Percentiles rank a stretch among this genome's conserved stretches.
These are phyloP conservation scores for Plasmodium relictum DNA, from an alignment of 169 alveolate species.

Conservation along the genomic window DNA sequence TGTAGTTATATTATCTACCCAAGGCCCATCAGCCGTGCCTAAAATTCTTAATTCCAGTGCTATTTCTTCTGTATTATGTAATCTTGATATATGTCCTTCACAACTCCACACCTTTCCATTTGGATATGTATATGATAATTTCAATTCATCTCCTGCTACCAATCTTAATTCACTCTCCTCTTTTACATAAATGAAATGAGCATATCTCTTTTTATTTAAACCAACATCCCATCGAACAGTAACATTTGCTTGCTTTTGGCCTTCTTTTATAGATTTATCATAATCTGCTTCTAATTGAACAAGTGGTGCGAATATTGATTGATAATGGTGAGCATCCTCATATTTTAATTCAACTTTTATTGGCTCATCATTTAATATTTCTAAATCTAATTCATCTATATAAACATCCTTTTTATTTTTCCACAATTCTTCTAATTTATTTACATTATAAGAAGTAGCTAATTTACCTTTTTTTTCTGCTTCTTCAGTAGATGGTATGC, in stretches of 20 bases:
- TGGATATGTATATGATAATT: slow-evolving; percentile 81
- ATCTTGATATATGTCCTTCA: slow-evolving; percentile 87
- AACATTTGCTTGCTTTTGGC: slow-evolving; percentile 90
- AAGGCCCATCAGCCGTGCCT: slow-evolving; percentile 83
- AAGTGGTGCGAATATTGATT: slow-evolving; percentile 88
- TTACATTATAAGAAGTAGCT: slow-evolving; percentile 69
- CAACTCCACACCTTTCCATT: slow-evolving; percentile 85
- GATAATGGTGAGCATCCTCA: slow-evolving; percentile 83
- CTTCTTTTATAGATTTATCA: slow-evolving; percentile 93
- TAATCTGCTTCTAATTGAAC: slow-evolving; percentile 95
- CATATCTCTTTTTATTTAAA: slow-evolving; percentile 88
- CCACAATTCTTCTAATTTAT: slow-evolving; percentile 81
- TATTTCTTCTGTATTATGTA: slow-evolving; percentile 88
- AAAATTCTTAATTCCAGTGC: slow-evolving; percentile 86
- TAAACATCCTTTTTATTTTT: slow-evolving; percentile 75
- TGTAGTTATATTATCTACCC: slow-evolving; percentile 76
- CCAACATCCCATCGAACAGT: slow-evolving; percentile 88
- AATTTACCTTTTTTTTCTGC: slow-evolving; percentile 78
- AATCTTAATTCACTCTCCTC: slow-evolving; percentile 91
- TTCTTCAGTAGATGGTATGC: slow-evolving; percentile 84
- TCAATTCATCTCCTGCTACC: slow-evolving; percentile 93
- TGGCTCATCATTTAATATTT: slow-evolving; percentile 75
- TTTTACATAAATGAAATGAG: slow-evolving; percentile 91
- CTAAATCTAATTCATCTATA: slow-evolving; percentile 76
- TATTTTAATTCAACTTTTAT: slow-evolving; percentile 59